phyloP scores from a whole-genome alignment of 306 rosid genomes.

The cucumber (Cucumis sativus) region Cucumber_9930_V3 NC_026656.2:2115001-2115500 shows the following conservation, averaged over 20 bases:
- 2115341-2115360: constrained; percentile 53
- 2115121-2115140: no score
- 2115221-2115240: no score
- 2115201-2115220: no score
- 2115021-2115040: no score
- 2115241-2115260: background rate
- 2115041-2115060: no score
- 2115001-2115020: no score
- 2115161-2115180: no score
- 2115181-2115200: no score
- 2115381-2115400: constrained; percentile 55
- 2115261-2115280: background rate
- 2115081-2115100: no score
- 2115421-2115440: constrained; percentile 97
- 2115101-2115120: no score
- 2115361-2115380: constrained; percentile 97
- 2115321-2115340: constrained; percentile 70
- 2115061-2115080: no score
- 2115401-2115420: constrained; percentile 87
- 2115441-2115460: constrained; percentile 84
- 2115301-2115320: background rate
- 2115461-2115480: constrained; percentile 70
- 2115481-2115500: constrained; percentile 72
- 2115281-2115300: background rate
- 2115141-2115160: no score